Evolutionary conservation across 768 basidiomycete genomes (phyloP), one percentile per base, ranked within the genome.

Genomic region (Termitomyces sp.): DNA sequence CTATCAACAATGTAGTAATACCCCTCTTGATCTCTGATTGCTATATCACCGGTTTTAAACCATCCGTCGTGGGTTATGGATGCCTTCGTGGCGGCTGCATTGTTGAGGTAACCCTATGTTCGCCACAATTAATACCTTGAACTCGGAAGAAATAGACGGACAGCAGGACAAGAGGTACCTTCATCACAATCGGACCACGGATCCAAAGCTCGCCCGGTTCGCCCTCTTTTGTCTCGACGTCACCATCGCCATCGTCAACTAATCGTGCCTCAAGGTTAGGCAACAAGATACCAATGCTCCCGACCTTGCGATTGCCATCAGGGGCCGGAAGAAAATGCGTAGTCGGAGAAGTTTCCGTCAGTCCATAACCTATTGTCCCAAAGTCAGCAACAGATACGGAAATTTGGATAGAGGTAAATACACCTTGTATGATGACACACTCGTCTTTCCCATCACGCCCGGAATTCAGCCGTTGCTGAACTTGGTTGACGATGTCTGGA

Each of bases 31-130:
- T 92, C 88, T 13, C 82, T 72, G 18, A 78, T 68, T 1, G 81
- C 88, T 51, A 95, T 81, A 68, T 96, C 94, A 1, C 94, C 92
- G 0, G 93, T 94, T 77, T 88, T 92, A 75, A 93, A 86, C 91
- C 91, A 97, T 3, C 83, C 80, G 50, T 91, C 87, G 0, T 70
- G 69, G 0, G 87, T 90, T 62, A 95, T 86, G 6, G 85, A 71
- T 15, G 84, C 79, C 24, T 74, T 72, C 2, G 92, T 95, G 4
- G 92, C 91, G 31, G 74, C 72, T 3, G 76, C 72, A 59, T 94
- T 91, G 63, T 85, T 85, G 60, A 88, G 70, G 65, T 94, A 94
- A 10, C 92, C 90, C 85, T 86, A 54, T 18, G 2, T 47, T 22
- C 31, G 24, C 33, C 28, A 46, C 7, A 15, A n/a, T 41, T 47